Evolutionary conservation across 2,329 filamentous ascomycete species (phyloP).

Genomic region (Microcera coccophila): DNA sequence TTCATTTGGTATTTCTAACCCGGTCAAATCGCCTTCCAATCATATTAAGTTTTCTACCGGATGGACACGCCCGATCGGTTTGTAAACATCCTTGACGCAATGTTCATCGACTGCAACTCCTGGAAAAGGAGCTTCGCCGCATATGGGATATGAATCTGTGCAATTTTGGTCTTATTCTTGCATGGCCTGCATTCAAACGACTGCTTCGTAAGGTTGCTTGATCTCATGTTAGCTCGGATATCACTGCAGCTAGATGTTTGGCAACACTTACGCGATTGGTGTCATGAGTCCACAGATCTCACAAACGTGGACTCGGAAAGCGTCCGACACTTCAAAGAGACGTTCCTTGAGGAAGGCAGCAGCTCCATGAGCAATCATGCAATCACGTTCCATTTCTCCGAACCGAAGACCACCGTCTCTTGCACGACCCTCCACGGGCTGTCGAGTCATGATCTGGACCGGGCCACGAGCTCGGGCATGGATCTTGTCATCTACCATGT

Average conservation of each 20-base stretch:
- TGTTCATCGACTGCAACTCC: conserved; percentile 97
- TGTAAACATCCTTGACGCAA: conserved; percentile 95
- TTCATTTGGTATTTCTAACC: conserved; percentile 6
- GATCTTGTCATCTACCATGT: conserved; percentile 99
- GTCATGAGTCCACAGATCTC: conserved; percentile 99
- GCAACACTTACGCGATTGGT: conserved; percentile 81
- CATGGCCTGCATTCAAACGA: conserved; percentile 96
- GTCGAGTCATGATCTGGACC: conserved; percentile 93
- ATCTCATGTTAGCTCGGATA: conserved; percentile 31
- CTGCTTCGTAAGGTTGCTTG: conserved; percentile 86
- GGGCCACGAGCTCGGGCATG: conserved; percentile 97
- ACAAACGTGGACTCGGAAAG: conserved; percentile 96
- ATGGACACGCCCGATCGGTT: conserved; percentile 73
- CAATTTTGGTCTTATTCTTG: conserved; percentile 99
- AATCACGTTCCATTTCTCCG: conserved; percentile 99
- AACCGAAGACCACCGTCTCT: conserved; percentile 97
- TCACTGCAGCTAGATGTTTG: not conserved
- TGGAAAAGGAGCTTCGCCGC: conserved; percentile 98
- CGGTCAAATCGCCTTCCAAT: not conserved
- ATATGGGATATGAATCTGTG: conserved; percentile 96
- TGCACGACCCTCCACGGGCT: conserved; percentile 97
- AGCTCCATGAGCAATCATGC: conserved; percentile 99
- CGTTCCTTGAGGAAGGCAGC: conserved; percentile 96
- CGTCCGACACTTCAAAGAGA: conserved; percentile 94
- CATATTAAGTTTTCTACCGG: conserved; percentile 42